A percentile compares a stretch with the other conserved stretches of the same genome.
phyloP scores from a whole-genome alignment of 2,329 filamentous ascomycete genomes.

The Ophiosphaerella herpotricha region DNA sequence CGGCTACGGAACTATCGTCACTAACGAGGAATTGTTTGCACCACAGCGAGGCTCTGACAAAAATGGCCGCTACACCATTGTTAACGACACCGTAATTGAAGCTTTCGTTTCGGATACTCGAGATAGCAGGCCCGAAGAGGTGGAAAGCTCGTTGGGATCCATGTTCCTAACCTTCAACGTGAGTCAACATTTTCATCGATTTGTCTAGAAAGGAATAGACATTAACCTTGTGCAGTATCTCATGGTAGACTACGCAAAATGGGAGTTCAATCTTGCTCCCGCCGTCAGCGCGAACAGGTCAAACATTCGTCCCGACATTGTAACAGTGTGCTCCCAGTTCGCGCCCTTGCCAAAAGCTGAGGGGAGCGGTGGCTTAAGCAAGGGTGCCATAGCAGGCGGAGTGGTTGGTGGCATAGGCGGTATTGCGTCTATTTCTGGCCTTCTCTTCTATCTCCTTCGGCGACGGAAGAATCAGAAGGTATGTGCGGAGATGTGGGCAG shows the following conservation, averaged over 20 bases:
- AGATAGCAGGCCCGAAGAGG: conserved; percentile 2
- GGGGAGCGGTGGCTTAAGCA: not conserved
- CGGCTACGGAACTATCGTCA: conserved; percentile 9
- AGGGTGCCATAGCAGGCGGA: conserved; percentile 6
- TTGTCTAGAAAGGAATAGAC: too few relatives aligned
- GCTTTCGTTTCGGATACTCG: conserved; percentile 10
- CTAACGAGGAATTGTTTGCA: conserved; percentile 12
- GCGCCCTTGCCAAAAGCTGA: not conserved
- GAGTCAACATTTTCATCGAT: too few relatives aligned
- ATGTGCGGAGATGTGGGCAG: too few relatives aligned
- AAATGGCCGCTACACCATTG: conserved; percentile 12
- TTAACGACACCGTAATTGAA: conserved; percentile 11
- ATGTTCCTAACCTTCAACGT: conserved; percentile 14
- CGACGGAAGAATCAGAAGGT: too few relatives aligned
- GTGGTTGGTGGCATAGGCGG: conserved; percentile 5
- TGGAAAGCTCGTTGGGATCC: conserved; percentile 4
- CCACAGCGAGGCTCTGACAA: conserved; percentile 12
- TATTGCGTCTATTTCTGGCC: not conserved
- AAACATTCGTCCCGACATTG: conserved; percentile 4
- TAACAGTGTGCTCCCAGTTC: conserved; percentile 4
- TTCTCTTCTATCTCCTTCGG: too few relatives aligned
- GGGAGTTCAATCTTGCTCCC: conserved; percentile 10
- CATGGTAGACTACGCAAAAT: conserved; percentile 11
- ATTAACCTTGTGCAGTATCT: not conserved
- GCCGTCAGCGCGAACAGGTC: conserved; percentile 2